These are phyloP conservation scores for Sporothrix luriei DNA, from an alignment of 2,329 filamentous ascomycete species.

Conservation along the genomic window DNA sequence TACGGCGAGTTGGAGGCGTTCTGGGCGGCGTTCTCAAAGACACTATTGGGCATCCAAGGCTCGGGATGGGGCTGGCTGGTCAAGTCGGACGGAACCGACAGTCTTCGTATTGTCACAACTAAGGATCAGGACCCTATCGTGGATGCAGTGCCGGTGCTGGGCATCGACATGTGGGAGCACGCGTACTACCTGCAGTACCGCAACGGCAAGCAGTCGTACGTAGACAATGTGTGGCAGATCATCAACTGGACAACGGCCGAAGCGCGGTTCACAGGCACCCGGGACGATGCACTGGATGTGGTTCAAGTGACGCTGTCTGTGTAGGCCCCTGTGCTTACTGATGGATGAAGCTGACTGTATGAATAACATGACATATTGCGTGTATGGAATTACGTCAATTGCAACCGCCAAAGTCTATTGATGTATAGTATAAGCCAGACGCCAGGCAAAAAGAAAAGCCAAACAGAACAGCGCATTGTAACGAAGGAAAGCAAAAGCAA, in stretches of 20 bases:
- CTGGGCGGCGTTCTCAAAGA: constrained; percentile 65
- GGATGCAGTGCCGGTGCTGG: constrained; percentile 66
- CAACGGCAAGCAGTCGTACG: constrained; percentile 73
- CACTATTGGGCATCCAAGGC: constrained; percentile 72
- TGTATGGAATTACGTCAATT: constrained; percentile 1
- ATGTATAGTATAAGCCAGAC: constrained; percentile 28
- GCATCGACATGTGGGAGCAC: constrained; percentile 92
- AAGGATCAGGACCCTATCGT: constrained; percentile 82
- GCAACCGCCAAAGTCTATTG: constrained; percentile 26
- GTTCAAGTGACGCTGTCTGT: constrained; percentile 42
- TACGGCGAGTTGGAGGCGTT: constrained; percentile 72
- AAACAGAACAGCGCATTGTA: neutral
- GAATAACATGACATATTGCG: neutral
- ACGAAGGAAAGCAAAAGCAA: neutral
- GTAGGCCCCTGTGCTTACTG: neutral
- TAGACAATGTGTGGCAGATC: constrained; percentile 75
- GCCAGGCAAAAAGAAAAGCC: constrained; percentile 3
- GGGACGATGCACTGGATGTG: constrained; percentile 50
- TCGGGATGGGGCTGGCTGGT: constrained; percentile 90
- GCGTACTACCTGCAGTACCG: constrained; percentile 86
- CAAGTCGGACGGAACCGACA: constrained; percentile 52
- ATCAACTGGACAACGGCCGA: constrained; percentile 76
- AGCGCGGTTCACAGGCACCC: constrained; percentile 57
- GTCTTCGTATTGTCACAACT: constrained; percentile 72
- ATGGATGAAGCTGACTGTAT: neutral